These are phyloP conservation scores for Lactarius tabidus DNA, from an alignment of 768 basidiomycete genomes.

Conservation along the genomic window DNA sequence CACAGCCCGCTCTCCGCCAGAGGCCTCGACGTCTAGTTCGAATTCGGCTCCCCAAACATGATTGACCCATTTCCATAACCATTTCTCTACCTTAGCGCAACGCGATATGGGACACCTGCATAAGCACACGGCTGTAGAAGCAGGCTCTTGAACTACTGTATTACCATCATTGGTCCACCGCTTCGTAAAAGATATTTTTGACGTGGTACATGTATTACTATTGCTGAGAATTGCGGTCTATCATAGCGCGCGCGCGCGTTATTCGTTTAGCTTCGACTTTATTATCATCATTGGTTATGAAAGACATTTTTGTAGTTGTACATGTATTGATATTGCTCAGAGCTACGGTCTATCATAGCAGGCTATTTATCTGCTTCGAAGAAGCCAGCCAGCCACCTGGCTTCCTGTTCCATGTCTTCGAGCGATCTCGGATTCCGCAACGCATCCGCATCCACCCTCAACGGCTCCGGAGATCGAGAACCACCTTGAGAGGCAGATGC, in stretches of 20 bases:
- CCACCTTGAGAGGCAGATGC: neutral
- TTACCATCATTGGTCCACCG: neutral
- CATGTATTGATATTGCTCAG: no score
- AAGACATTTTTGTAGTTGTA: no score
- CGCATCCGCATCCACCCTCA: conserved; percentile 43
- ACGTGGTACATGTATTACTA: neutral
- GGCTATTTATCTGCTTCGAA: conserved; percentile 30
- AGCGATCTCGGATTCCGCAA: conserved; percentile 41
- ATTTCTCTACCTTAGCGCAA: neutral
- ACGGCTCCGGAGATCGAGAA: conserved; percentile 29
- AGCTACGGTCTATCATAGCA: neutral
- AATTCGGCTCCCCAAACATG: neutral
- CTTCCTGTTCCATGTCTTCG: conserved; percentile 56
- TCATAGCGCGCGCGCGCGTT: no score
- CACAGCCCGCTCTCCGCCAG: neutral
- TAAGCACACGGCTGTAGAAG: neutral
- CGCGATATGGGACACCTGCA: neutral
- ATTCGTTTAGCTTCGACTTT: no score
- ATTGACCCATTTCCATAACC: neutral
- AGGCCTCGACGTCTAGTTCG: conserved; percentile 1
- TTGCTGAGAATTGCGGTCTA: no score
- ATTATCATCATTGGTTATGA: no score
- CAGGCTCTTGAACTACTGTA: neutral
- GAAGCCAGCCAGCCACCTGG: conserved; percentile 44
- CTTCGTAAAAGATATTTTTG: neutral